Conservation (phyloP, 1,284 basidiomycete genomes). For the Microbotryomycetes sp. region DNA sequence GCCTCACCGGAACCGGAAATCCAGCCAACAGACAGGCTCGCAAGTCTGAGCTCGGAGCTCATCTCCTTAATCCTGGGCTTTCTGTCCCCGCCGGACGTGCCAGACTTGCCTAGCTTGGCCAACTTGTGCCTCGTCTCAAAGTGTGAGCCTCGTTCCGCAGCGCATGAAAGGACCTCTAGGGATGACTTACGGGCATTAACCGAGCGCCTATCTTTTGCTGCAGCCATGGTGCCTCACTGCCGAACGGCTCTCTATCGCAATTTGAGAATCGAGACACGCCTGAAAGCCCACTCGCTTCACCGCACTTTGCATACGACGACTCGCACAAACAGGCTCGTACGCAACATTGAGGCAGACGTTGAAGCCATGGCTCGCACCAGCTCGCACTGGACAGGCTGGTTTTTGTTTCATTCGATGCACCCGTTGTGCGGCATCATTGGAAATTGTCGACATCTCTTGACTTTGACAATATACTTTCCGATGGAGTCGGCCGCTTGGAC, state of each 20-base stretch:
- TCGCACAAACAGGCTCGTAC: constrained; percentile 7
- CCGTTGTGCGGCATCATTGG: constrained; percentile 30
- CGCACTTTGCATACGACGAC: constrained; percentile 21
- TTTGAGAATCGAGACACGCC: constrained; percentile 18
- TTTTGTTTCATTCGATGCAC: constrained; percentile 32
- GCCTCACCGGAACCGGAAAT: background rate
- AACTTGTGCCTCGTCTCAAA: constrained; percentile 6
- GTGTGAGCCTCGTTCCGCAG: background rate
- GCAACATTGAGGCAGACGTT: constrained; percentile 19
- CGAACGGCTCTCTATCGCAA: constrained; percentile 18
- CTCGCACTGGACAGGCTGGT: constrained; percentile 29
- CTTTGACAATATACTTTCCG: constrained; percentile 22
- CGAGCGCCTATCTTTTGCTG: background rate
- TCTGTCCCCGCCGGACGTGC: constrained; percentile 2
- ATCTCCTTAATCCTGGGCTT: constrained; percentile 18
- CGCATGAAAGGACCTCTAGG: no score
- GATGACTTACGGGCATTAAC: no score
- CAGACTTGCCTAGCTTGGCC: constrained; percentile 14
- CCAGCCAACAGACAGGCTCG: constrained; percentile 9
- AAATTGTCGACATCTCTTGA: constrained; percentile 20
- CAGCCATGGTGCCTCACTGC: constrained; percentile 13
- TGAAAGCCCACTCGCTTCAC: constrained; percentile 27
- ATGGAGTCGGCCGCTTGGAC: constrained; percentile 24
- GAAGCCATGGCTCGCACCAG: constrained; percentile 22
- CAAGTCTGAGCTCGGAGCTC: constrained; percentile 20